Percentiles rank a stretch among this genome's conserved stretches.
Evolutionary conservation across 139 green algal species (phyloP).

Genomic region (Tetraselmis striata): DNA sequence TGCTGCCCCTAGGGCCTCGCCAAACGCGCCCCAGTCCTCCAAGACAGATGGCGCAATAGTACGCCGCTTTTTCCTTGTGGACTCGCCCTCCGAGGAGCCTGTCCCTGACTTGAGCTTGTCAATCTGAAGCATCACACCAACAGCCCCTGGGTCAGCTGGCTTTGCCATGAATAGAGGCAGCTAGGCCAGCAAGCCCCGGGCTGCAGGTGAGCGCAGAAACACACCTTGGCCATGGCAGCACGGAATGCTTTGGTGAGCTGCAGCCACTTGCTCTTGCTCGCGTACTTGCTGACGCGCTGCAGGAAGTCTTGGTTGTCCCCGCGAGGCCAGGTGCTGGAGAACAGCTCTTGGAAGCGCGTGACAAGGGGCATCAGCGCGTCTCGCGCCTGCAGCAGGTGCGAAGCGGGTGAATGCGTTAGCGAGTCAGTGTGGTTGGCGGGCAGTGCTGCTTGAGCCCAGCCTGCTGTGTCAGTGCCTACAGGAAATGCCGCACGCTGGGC

Average conservation of each 20-base stretch:
- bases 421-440: too few species aligned
- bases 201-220: too few species aligned
- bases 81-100: neutral
- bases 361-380: conserved; percentile 71
- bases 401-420: neutral
- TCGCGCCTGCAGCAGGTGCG: conserved; percentile 15
- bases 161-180: conserved; percentile 8
- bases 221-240: conserved; percentile 52
- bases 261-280: conserved; percentile 75
- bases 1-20: conserved; percentile 48
- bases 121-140: neutral
- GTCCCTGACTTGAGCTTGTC: neutral
- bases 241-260: conserved; percentile 81
- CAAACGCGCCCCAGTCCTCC: conserved; percentile 64
- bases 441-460: too few species aligned
- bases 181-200: too few species aligned
- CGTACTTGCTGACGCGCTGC: conserved; percentile 50
- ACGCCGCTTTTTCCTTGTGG: neutral
- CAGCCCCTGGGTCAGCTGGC: neutral
- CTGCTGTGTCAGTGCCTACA: too few species aligned
- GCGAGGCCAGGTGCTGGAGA: conserved; percentile 35
- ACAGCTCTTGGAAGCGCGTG: conserved; percentile 37
- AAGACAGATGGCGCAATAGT: neutral
- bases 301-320: conserved; percentile 87
- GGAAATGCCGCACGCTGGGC: too few species aligned